Percentiles rank a stretch among this genome's conserved stretches.
Conservation (phyloP, 345 rosid species). For the Barbarea vulgaris region DNA sequence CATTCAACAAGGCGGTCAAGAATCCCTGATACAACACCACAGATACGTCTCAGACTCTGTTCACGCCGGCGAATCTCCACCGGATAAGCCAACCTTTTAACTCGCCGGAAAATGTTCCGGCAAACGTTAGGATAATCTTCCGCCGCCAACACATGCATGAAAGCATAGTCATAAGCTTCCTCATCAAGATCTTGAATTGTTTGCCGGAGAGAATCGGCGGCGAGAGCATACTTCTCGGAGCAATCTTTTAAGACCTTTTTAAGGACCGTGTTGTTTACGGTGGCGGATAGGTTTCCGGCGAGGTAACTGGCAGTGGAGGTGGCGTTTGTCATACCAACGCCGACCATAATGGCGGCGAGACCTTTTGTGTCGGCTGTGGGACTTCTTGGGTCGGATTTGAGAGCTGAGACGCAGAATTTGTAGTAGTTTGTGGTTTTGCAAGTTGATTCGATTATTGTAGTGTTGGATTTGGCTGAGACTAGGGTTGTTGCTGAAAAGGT, state of each 20-base stretch:
- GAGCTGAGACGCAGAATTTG: slow-evolving; percentile 72
- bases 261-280: slow-evolving; percentile 36
- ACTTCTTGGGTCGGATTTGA: slow-evolving; percentile 66
- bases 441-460: slow-evolving; percentile 56
- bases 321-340: slow-evolving; percentile 63
- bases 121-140: slow-evolving; percentile 74
- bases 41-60: slow-evolving; percentile 65
- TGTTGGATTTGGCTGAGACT: slow-evolving; percentile 31
- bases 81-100: slow-evolving; percentile 55
- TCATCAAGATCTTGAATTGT: slow-evolving; percentile 50
- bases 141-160: slow-evolving; percentile 67
- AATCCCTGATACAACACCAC: slow-evolving; percentile 70
- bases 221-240: slow-evolving; percentile 63
- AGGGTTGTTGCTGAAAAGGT: slow-evolving; percentile 17
- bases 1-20: slow-evolving; percentile 50
- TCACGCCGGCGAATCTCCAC: slow-evolving; percentile 63
- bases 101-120: slow-evolving; percentile 56
- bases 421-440: slow-evolving; percentile 72
- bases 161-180: slow-evolving; percentile 74
- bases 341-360: slow-evolving; percentile 60
- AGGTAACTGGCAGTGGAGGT: slow-evolving; percentile 69
- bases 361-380: slow-evolving; percentile 60
- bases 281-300: slow-evolving; percentile 41
- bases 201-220: slow-evolving; percentile 59
- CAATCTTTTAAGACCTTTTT: slow-evolving; percentile 60